Percentiles rank a stretch among this genome's conserved stretches.
Evolutionary conservation across 2,329 filamentous ascomycete genomes (phyloP).

Genomic region (Lachnellula subtilissima): DNA sequence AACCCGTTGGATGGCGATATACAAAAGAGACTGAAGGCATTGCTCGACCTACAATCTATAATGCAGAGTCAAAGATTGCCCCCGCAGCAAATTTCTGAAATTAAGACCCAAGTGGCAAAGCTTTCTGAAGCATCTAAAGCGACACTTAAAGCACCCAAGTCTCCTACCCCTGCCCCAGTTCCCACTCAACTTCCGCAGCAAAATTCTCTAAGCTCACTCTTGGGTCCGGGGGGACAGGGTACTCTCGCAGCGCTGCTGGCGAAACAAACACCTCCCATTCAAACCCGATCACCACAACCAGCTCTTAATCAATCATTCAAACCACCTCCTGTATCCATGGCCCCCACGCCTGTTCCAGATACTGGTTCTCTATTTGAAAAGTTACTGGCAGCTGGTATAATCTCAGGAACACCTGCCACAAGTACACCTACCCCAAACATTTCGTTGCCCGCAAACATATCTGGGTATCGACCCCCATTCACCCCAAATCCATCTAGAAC

Average conservation of each 20-base stretch:
- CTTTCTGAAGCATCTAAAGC: slow-evolving; percentile 42
- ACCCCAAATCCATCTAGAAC: slow-evolving; percentile 21
- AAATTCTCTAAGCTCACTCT: slow-evolving; percentile 50
- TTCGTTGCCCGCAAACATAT: slow-evolving; percentile 38
- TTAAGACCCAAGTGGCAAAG: slow-evolving; percentile 79
- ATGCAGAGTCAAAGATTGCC: slow-evolving; percentile 74
- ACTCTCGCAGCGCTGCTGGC: slow-evolving; percentile 51
- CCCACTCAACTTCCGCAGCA: slow-evolving; percentile 23
- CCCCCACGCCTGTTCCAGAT: slow-evolving; percentile 26
- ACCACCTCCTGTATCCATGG: slow-evolving; percentile 15
- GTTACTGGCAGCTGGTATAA: slow-evolving; percentile 63
- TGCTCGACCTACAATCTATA: slow-evolving; percentile 78
- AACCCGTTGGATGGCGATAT: slow-evolving; percentile 72
- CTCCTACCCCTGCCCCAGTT: slow-evolving; percentile 24
- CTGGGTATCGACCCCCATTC: slow-evolving; percentile 33
- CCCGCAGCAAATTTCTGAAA: slow-evolving; percentile 74
- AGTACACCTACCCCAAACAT: slow-evolving; percentile 34
- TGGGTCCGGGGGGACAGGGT: slow-evolving; percentile 35
- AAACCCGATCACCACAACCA: slow-evolving; percentile 47
- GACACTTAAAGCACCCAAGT: slow-evolving; percentile 28
- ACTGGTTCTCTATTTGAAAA: slow-evolving; percentile 58
- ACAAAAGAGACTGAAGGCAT: slow-evolving; percentile 75
- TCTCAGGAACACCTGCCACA: slow-evolving; percentile 44
- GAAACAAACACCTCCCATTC: slow-evolving; percentile 45
- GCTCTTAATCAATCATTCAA: slow-evolving; percentile 35